Base-by-base conservation (phyloP, 257 asterid genomes). In the Solanum phureja region DNA sequence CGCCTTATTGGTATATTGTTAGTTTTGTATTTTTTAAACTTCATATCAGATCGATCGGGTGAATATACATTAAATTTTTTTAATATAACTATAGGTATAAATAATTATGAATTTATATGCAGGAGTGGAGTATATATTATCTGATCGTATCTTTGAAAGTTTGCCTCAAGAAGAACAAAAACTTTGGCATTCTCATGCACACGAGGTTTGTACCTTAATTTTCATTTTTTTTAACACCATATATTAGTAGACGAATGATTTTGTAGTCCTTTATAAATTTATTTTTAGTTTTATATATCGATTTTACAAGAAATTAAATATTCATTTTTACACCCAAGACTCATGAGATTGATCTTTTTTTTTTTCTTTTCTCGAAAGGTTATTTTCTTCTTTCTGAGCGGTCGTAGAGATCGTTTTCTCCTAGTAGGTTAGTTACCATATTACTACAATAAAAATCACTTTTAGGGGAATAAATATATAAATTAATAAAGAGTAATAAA, bases 181-280 rank as follows among this genome's bases (percentile, higher is more conserved):
- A 88, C 94, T 96, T 16, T 96, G 99, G 99, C 99, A 95, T 74
- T 94, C 98, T 72, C 98, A 95, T 87, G 96, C 93, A 38, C 93
- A 93, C 72, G 98, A 94, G 94, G 98, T 49, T 52, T 14, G 21
- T 66, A 27, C 34, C 35, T 66, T 68, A 12, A 27, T 68, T 68
- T 27, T 68, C 11, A 24, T 27, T 11, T 62, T n/a, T 62, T 62
- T n/a, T 2, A 19, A 56, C 24, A 7, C 62, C 62, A 6, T 46
- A 13, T 46, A 46, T 56, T 18, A 3, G 4, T 6, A 2, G 9
- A 18, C 10, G n/a, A 56, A 56, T 56, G 10, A 18, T 18, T 19
- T 3, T 58, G 11, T 19, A 19, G 66, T 19, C 24, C 3, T 19
- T 58, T 3, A 19, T 19, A 58, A 19, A 58, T 58, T 19, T 62